A percentile compares a stretch with the other conserved stretches of the same genome.
Conservation (phyloP, 2,329 filamentous ascomycete species). For the Aspergillus niger region DNA sequence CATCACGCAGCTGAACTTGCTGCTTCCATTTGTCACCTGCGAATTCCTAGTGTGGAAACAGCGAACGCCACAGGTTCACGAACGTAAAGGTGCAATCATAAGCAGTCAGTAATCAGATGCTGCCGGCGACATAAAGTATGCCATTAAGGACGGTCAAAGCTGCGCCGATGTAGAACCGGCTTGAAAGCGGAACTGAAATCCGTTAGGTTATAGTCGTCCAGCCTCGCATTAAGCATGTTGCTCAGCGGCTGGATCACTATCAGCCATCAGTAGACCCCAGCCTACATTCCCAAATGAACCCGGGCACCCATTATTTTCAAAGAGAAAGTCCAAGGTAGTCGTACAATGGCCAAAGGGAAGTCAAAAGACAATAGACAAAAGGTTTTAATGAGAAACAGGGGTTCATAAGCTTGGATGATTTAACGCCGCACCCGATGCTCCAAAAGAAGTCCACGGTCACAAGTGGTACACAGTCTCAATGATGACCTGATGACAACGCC, state of each 20-base stretch:
- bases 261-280: not conserved
- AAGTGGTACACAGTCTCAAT: not conserved
- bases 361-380: not conserved
- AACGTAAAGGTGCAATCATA: not conserved
- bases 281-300: constrained; percentile 21
- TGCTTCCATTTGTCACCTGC: not conserved
- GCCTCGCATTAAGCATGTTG: constrained; percentile 9
- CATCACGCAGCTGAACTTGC: not conserved
- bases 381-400: not conserved
- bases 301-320: not conserved
- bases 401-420: not conserved
- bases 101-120: too few relatives aligned
- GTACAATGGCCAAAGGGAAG: not conserved
- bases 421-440: constrained; percentile 16
- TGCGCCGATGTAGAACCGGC: not conserved
- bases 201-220: not conserved
- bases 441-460: not conserved
- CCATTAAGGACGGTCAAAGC: too few relatives aligned
- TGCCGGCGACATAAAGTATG: too few relatives aligned
- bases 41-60: not conserved
- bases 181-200: not conserved
- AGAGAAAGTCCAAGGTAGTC: not conserved
- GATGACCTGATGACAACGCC: not conserved
- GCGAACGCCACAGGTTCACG: not conserved
- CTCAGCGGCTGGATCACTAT: constrained; percentile 18